Percentiles rank a stretch among this genome's conserved stretches.
phyloP scores from a whole-genome alignment of 495 filamentous ascomycete genomes.

The Clohesyomyces aquaticus region DNA sequence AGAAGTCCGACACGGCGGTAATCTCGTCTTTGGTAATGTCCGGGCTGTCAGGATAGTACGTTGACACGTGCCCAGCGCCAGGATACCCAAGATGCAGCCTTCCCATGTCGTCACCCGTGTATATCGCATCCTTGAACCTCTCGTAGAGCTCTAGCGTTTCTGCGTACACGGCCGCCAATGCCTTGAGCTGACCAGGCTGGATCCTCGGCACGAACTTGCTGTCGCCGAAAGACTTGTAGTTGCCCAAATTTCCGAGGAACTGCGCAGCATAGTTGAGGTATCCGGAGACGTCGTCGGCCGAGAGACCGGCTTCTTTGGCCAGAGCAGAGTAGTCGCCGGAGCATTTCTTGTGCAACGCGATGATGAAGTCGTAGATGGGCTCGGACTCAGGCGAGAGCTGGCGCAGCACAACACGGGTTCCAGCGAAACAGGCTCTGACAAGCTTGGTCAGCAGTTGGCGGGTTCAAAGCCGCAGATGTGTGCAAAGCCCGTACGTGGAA shows the following conservation, averaged over 20 bases:
- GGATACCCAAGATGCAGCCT: constrained; percentile 87
- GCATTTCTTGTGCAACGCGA: constrained; percentile 72
- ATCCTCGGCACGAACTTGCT: constrained; percentile 90
- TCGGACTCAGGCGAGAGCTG: constrained; percentile 92
- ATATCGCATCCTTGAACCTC: constrained; percentile 73
- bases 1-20: constrained; percentile 67
- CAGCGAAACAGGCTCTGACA: constrained; percentile 77
- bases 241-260: constrained; percentile 88
- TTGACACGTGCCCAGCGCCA: constrained; percentile 79
- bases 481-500: constrained; percentile 66
- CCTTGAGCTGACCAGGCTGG: constrained; percentile 64
- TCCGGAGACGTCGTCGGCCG: constrained; percentile 66
- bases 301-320: constrained; percentile 68
- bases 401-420: constrained; percentile 81
- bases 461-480: neutral
- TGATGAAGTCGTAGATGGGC: constrained; percentile 86
- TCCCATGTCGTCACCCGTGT: constrained; percentile 63
- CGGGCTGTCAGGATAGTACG: constrained; percentile 89
- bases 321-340: constrained; percentile 79
- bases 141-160: constrained; percentile 59
- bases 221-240: constrained; percentile 97
- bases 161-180: constrained; percentile 67
- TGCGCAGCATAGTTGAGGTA: constrained; percentile 88
- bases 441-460: constrained; percentile 6
- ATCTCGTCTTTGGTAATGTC: constrained; percentile 87